A percentile compares a stretch with the other conserved stretches of the same genome.
Evolutionary conservation across 768 basidiomycete species (phyloP).

Genomic region (Cystofilobasidium bisporidii): DNA sequence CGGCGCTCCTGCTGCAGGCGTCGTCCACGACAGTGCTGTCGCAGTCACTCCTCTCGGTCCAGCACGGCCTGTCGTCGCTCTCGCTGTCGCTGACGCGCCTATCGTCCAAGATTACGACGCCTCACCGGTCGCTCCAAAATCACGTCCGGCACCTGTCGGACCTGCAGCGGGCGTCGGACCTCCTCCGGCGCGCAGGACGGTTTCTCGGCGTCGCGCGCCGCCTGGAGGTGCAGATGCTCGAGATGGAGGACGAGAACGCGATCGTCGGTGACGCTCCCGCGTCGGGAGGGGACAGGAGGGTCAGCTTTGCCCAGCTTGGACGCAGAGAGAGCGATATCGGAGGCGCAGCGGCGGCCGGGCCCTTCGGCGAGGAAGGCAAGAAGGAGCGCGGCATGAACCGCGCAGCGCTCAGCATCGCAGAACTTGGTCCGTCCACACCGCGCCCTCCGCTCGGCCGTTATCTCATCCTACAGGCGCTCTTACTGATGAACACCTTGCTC

Average conservation of each 20-base stretch:
- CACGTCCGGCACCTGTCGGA: slow-evolving; percentile 66
- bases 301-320: not conserved
- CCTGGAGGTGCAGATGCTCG: slow-evolving; percentile 73
- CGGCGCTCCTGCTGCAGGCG: slow-evolving; percentile 66
- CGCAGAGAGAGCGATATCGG: slow-evolving; percentile 17
- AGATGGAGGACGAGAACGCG: slow-evolving; percentile 43
- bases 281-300: not conserved
- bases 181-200: slow-evolving; percentile 70
- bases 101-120: slow-evolving; percentile 71
- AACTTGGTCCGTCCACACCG: slow-evolving; percentile 55
- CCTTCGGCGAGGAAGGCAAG: slow-evolving; percentile 55
- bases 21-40: slow-evolving; percentile 52
- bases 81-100: slow-evolving; percentile 48
- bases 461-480: no score
- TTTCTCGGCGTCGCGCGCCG: slow-evolving; percentile 75
- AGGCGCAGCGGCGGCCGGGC: slow-evolving; percentile 28
- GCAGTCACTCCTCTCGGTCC: slow-evolving; percentile 57
- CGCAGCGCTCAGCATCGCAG: slow-evolving; percentile 87
- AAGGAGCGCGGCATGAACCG: slow-evolving; percentile 81
- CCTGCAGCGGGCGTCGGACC: slow-evolving; percentile 71
- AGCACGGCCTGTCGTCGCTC: slow-evolving; percentile 48
- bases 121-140: slow-evolving; percentile 63
- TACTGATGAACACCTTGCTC: no score
- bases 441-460: no score
- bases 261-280: not conserved